Base-by-base conservation (phyloP, 176 grass and related monocot species). In the Miscanthus lutarioriparius region DNA sequence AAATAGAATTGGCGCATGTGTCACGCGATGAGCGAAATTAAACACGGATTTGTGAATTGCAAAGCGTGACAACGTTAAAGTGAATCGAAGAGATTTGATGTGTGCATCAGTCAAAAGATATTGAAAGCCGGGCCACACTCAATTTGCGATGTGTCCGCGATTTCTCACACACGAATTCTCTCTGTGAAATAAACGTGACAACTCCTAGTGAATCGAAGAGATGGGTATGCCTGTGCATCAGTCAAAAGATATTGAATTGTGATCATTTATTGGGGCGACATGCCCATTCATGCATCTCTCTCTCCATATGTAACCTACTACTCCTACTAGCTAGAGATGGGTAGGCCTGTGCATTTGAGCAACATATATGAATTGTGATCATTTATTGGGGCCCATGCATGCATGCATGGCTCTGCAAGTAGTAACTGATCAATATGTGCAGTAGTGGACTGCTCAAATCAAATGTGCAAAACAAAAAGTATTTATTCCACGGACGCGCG, bases 31-130 rank as follows among this genome's bases (percentile, higher is more conserved):
- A 20, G 7, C 17, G 67, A 54, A 71, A 78, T 28, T 8, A n/a
- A n/a, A n/a, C n/a, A n/a, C 70, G 77, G 83, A 38, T 59, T 54
- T 45, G 79, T 45, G 83, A 71, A 22, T 28, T 45, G n/a, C n/a
- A 23, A 35, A 33, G 43, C 22, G 12, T 81, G 74, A 90, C 73
- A 66, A 27, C 36, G 79, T 74, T 72, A 90, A 83, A 90, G 88
- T 47, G 20, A n/a, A n/a, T 58, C 3, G 53, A 22, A 56, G n/a
- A n/a, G n/a, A n/a, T n/a, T 22, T 56, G 53, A 56, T 27, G 72
- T 64, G 77, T 80, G 38, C 82, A 10, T 64, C 40, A 66, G 72
- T 80, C 39, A 70, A 83, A 88, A 17, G 75, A 28, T 35, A 26
- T 53, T 79, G 81, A 67, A 84, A 84, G 59, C 44, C 74, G 59